These are phyloP conservation scores for Mesembryanthemum crystallinum DNA, from an alignment of 148 eudicot species.

Conservation along the genomic window DNA sequence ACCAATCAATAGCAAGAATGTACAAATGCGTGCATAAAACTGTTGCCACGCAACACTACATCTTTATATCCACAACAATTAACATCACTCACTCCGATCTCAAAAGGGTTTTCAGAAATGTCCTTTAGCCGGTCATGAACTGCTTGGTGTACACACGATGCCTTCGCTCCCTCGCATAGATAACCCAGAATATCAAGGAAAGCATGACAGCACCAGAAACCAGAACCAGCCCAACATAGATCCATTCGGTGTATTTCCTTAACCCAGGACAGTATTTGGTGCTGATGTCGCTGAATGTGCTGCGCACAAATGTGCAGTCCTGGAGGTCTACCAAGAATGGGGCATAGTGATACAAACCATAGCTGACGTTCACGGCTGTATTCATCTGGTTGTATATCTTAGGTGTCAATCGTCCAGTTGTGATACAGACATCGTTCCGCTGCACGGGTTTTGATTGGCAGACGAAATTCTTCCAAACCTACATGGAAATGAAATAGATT, in stretches of 20 bases:
- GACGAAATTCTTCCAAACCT: slow-evolving; percentile 43
- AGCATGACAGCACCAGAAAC: slow-evolving; percentile 72
- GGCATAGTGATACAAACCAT: slow-evolving; percentile 54
- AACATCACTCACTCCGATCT: neutral
- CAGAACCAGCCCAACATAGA: slow-evolving; percentile 60
- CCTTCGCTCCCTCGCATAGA: slow-evolving; percentile 73
- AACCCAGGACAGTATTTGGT: slow-evolving; percentile 54
- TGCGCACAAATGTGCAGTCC: slow-evolving; percentile 73
- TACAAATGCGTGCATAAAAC: slow-evolving; percentile 5
- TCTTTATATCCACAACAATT: slow-evolving; percentile 19
- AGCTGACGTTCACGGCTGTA: slow-evolving; percentile 47
- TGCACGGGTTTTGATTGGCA: slow-evolving; percentile 35
- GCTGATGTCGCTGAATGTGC: slow-evolving; percentile 48
- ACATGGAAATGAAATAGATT: neutral
- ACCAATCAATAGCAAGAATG: neutral
- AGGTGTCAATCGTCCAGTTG: slow-evolving; percentile 73
- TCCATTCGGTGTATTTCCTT: slow-evolving; percentile 50
- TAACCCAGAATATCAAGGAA: slow-evolving; percentile 73
- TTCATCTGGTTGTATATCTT: slow-evolving; percentile 55
- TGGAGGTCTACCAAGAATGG: slow-evolving; percentile 62
- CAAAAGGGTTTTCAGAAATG: slow-evolving; percentile 11
- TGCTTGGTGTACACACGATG: slow-evolving; percentile 65
- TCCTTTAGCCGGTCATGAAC: slow-evolving; percentile 1
- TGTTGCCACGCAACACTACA: neutral
- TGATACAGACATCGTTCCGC: slow-evolving; percentile 40